A percentile compares a stretch with the other conserved stretches of the same genome.
Evolutionary conservation across 139 green algal genomes (phyloP).

Genomic region (Micromonas commoda): DNA sequence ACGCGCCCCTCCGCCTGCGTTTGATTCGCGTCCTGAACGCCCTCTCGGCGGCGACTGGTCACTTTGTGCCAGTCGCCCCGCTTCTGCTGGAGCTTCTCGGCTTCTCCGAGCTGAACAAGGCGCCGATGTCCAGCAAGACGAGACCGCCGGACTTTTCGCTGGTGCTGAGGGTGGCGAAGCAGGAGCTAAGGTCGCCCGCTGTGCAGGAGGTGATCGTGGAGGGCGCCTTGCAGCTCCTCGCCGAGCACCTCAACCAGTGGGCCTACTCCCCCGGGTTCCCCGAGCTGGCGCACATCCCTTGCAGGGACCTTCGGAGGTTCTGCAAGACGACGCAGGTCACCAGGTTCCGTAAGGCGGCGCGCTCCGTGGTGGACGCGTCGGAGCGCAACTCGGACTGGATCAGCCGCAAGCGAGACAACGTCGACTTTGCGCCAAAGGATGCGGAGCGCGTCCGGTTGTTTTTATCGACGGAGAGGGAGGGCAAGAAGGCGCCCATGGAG

Average conservation of each 20-base stretch:
- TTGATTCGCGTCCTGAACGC: constrained; percentile 51
- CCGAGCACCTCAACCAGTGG: constrained; percentile 73
- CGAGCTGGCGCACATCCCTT: constrained; percentile 70
- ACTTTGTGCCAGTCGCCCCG: constrained; percentile 70
- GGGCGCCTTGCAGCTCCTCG: constrained; percentile 63
- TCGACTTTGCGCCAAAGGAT: constrained; percentile 73
- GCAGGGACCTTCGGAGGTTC: constrained; percentile 20
- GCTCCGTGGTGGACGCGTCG: constrained; percentile 11
- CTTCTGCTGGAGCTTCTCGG: constrained; percentile 66
- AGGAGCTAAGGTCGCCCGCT: constrained; percentile 12
- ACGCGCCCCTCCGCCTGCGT: constrained; percentile 81
- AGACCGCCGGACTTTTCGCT: constrained; percentile 21
- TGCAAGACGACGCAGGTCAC: not conserved
- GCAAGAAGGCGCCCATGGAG: constrained; percentile 8
- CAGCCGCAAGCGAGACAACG: constrained; percentile 48
- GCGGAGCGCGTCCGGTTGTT: constrained; percentile 20
- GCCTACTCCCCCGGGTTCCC: constrained; percentile 71
- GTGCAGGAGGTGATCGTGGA: constrained; percentile 23
- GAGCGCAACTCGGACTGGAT: constrained; percentile 49
- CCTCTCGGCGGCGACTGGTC: constrained; percentile 49
- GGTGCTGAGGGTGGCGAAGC: constrained; percentile 34
- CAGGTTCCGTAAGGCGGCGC: constrained; percentile 15
- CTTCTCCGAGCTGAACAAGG: constrained; percentile 32
- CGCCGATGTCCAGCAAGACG: constrained; percentile 16
- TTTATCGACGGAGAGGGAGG: not conserved